phyloP scores from a whole-genome alignment of 176 grass and related monocot genomes.

The Chloris gayana region DNA sequence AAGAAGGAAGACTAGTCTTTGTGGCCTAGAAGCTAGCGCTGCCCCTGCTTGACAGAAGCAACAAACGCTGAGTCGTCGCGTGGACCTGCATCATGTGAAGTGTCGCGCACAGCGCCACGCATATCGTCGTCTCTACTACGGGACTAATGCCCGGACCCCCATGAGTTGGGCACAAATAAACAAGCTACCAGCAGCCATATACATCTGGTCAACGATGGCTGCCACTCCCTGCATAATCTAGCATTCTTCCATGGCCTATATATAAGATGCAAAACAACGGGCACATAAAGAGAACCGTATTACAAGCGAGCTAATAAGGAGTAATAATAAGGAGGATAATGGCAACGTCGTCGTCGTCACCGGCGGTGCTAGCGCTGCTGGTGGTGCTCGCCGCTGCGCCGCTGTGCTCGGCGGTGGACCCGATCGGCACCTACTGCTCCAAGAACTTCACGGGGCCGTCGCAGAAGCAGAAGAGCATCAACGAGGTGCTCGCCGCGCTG shows the following conservation, averaged over 20 bases:
- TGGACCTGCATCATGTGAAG: neutral
- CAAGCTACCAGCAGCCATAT: neutral
- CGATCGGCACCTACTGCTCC: slow-evolving; percentile 49
- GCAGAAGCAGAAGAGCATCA: slow-evolving; percentile 52
- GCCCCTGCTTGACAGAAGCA: neutral
- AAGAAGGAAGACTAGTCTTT: neutral
- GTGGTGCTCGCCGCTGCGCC: neutral
- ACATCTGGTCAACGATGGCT: neutral
- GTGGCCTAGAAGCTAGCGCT: neutral
- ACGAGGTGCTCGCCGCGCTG: slow-evolving; percentile 46
- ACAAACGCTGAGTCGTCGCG: no score
- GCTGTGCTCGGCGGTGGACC: slow-evolving; percentile 40
- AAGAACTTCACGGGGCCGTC: slow-evolving; percentile 33
- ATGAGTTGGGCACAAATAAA: no score
- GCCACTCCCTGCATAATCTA: neutral
- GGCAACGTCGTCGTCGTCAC: neutral
- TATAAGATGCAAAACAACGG: neutral
- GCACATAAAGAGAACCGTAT: neutral
- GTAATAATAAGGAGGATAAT: neutral
- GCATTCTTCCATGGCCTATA: neutral
- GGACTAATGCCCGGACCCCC: neutral
- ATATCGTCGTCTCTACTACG: neutral
- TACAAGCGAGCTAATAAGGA: no score
- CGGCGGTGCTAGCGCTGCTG: neutral
- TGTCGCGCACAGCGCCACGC: neutral